Conservation (phyloP, 805 yeast genomes). For the Candida hungchunana region DNA sequence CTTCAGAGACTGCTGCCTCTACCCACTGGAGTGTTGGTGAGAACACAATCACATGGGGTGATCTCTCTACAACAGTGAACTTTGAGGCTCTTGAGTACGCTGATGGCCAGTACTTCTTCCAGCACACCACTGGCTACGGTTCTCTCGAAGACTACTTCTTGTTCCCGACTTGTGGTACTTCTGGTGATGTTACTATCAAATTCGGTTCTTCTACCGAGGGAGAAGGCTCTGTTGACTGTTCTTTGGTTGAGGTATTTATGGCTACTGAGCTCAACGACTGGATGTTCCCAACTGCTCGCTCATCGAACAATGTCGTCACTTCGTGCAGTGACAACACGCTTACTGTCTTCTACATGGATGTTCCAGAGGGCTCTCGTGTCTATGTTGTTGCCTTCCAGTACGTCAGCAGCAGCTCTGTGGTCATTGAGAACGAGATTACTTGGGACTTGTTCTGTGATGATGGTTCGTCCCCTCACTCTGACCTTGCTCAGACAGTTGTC, state of each 20-base stretch:
- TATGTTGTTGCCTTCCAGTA: conserved; percentile 31
- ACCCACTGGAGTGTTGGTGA: conserved; percentile 27
- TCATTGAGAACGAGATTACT: conserved; percentile 9
- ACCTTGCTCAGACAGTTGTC: too few relatives aligned
- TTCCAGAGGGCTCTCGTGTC: conserved; percentile 27
- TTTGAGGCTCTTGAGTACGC: conserved; percentile 23
- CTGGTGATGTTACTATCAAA: conserved; percentile 22
- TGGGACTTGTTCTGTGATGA: conserved; percentile 15
- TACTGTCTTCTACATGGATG: conserved; percentile 17
- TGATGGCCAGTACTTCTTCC: conserved; percentile 22
- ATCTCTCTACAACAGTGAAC: conserved; percentile 25
- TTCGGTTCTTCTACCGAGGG: conserved; percentile 16
- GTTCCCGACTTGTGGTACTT: conserved; percentile 30
- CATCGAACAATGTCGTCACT: conserved; percentile 11
- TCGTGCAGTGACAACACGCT: conserved; percentile 25
- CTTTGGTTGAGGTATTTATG: conserved; percentile 15
- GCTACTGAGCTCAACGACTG: conserved; percentile 32
- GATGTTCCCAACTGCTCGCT: conserved; percentile 26
- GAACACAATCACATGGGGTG: conserved; percentile 26
- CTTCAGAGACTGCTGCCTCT: conserved; percentile 31
- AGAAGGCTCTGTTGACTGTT: conserved; percentile 23
- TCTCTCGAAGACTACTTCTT: conserved; percentile 30
- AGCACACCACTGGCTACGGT: conserved; percentile 31
- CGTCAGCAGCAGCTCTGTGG: conserved; percentile 4
- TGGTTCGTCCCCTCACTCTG: too few relatives aligned